Evolutionary conservation across 768 basidiomycete genomes (phyloP), one percentile per base, ranked within the genome.

Genomic region (Thelephora ganbajun): DNA sequence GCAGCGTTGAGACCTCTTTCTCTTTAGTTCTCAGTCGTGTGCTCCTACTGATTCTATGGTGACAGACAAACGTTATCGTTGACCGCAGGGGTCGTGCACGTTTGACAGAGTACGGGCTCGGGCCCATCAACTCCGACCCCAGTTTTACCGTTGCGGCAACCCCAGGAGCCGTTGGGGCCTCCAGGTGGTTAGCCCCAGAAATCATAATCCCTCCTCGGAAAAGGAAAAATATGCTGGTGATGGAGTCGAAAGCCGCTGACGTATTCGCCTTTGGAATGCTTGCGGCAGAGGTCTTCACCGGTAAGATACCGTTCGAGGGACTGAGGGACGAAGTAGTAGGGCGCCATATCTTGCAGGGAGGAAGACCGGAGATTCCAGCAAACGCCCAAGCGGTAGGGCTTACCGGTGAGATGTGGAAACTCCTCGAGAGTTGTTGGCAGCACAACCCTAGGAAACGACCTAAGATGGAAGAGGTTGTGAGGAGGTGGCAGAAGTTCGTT

Each of bases 71-170:
- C 14, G 22, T 41, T 41, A 16, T 41, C 2, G 14, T 41, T 13
- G 51, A 57, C 37, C n/a, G 50, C 50, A 11, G 45, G 35, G 52
- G 53, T 2, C 42, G 37, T 35, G 51, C 57, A 2, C 52, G 51
- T 33, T 49, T 61, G 1, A 48, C 53, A 3, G 59, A 61, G 44
- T 61, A 59, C 35, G 59, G 59, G 2, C 42, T 61, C n/a, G 54
- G 57, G 2, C 42, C 35, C 33, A 36, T 53, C 12, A 7, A 53
- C 2, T 47, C 45, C 37, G 41, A 33, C 18, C 30, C 26, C 26
- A 30, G 26, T 9, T 30, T 30, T 30, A 30, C 26, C 26, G 26
- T 30, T 9, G 26, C 26, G 9, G 26, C 26, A 9, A 30, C 26
- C 26, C 26, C 26, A 9, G 26, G 26, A 30, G 4, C 26, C 9